phyloP scores from a whole-genome alignment of 768 basidiomycete species.

The Hericium erinaceus region DNA sequence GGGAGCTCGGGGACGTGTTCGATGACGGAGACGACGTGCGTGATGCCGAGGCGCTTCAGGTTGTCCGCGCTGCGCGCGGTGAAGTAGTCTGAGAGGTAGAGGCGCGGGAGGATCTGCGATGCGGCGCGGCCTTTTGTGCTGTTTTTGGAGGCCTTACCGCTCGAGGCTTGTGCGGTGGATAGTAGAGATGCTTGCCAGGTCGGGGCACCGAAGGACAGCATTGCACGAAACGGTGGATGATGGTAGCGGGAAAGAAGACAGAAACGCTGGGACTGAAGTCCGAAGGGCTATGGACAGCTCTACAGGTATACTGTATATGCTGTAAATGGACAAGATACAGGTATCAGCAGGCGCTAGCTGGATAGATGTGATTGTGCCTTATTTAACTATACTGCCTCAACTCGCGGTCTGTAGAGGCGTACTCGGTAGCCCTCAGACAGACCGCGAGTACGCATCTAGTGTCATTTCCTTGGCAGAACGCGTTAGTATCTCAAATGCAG shows the following conservation, averaged over 20 bases:
- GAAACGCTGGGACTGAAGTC: too few species aligned
- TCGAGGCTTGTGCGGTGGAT: not conserved
- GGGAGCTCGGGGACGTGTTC: slow-evolving; percentile 42
- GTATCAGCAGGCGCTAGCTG: not conserved
- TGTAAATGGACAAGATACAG: not conserved
- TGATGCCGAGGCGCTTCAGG: slow-evolving; percentile 52
- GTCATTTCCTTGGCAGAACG: too few species aligned
- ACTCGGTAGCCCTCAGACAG: too few species aligned
- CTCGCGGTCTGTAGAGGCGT: too few species aligned
- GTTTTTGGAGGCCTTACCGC: not conserved
- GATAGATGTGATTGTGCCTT: not conserved
- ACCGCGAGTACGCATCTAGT: too few species aligned
- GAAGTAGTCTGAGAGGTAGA: slow-evolving; percentile 57
- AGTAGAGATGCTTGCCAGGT: slow-evolving; percentile 7
- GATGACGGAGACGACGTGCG: slow-evolving; percentile 62
- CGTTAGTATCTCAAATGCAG: too few species aligned
- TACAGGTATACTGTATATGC: not conserved
- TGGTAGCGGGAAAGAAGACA: not conserved
- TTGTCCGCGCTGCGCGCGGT: slow-evolving; percentile 42
- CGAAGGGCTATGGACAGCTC: not conserved
- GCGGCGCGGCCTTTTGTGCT: slow-evolving; percentile 12
- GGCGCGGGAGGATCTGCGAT: slow-evolving; percentile 31
- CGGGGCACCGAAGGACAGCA: slow-evolving; percentile 6
- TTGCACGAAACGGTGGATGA: not conserved
- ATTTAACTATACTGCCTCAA: not conserved